Base-by-base conservation (phyloP, 2,329 filamentous ascomycete species). In the Epichloe scottii region DNA sequence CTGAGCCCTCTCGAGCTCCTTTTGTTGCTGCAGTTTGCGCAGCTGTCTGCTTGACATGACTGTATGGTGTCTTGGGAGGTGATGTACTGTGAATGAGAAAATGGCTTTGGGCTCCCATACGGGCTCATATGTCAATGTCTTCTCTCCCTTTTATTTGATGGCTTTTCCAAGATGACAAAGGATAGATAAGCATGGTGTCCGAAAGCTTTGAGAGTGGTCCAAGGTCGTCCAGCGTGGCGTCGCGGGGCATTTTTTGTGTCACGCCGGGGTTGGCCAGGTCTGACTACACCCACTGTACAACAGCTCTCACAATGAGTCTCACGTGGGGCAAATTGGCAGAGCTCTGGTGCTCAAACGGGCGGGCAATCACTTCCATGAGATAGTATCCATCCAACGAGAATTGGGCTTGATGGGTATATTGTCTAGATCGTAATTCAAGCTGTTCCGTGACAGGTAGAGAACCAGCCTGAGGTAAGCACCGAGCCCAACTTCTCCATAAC, bases 41-140 rank as follows among this genome's bases (percentile, higher is more conserved):
- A 78, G 61, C 56, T 78, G 75, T 45, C 75, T 66, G 51, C 66
- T 76, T 19, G 75, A 77, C 75, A 78, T 78, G 39, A 42, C 15
- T 17, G 12, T 48, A 30, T 14, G 39, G 17, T n/a, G 14, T 42
- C 8, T 17, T 19, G 4, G 12, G 3, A 14, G 11, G 11, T 30
- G n/a, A 17, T 33, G 17, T n/a, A 5, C 26, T 33, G 15, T 6
- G 14, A 19, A 21, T 34, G n/a, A 23, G 14, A 17, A 26, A 21
- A n/a, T 2, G n/a, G 11, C n/a, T 12, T 21, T 12, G 19, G 39
- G 2, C 10, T 21, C 39, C 4, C 15, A 21, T 4, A 21, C 2
- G 30, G 30, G 39, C n/a, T 21, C 39, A 21, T 23, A 6, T 11
- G 19, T 41, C 4, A 12, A 41, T 5, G 17, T 19, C 3, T 12